These are phyloP conservation scores for Pythium rishiriense DNA, from an alignment of 352 stramenopile species.

Conservation along the genomic window DNA sequence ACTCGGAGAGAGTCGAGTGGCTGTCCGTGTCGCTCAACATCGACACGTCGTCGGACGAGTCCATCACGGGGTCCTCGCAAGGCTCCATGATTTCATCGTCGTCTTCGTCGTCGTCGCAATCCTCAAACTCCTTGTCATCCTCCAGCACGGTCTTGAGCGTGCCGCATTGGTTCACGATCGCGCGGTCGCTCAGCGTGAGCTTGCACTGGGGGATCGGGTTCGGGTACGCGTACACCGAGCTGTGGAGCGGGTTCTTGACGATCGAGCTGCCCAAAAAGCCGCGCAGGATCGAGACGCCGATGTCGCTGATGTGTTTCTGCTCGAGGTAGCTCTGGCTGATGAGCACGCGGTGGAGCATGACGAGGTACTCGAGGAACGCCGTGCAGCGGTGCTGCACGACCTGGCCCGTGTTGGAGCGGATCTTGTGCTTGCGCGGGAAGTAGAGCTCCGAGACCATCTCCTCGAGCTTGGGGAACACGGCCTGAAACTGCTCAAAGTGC, in stretches of 20 bases:
- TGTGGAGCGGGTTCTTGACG: constrained; percentile 30
- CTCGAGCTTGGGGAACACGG: constrained; percentile 31
- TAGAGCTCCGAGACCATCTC: constrained; percentile 31
- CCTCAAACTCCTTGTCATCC: constrained; percentile 31
- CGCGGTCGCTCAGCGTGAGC: constrained; percentile 26
- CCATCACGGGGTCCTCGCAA: constrained; percentile 17
- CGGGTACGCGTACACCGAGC: constrained; percentile 26
- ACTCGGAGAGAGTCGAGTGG: constrained; percentile 28
- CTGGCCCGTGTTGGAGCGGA: constrained; percentile 28
- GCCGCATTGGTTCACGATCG: constrained; percentile 35
- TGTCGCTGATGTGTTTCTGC: constrained; percentile 32
- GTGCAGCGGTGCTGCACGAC: constrained; percentile 34
- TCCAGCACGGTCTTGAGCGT: constrained; percentile 37
- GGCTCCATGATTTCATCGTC: background rate
- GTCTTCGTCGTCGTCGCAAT: constrained; percentile 22
- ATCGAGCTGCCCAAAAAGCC: constrained; percentile 35
- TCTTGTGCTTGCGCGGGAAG: constrained; percentile 40
- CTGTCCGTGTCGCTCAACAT: constrained; percentile 29
- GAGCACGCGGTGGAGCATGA: constrained; percentile 33
- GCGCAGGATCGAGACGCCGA: constrained; percentile 35
- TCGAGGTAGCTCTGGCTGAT: constrained; percentile 34
- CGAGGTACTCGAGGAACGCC: constrained; percentile 37
- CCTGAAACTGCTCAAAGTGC: constrained; percentile 33
- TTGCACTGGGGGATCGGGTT: constrained; percentile 33
- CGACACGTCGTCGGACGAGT: constrained; percentile 24